These are phyloP conservation scores for Schwanniomyces sp. DNA, from an alignment of 805 yeast genomes.

Conservation along the genomic window DNA sequence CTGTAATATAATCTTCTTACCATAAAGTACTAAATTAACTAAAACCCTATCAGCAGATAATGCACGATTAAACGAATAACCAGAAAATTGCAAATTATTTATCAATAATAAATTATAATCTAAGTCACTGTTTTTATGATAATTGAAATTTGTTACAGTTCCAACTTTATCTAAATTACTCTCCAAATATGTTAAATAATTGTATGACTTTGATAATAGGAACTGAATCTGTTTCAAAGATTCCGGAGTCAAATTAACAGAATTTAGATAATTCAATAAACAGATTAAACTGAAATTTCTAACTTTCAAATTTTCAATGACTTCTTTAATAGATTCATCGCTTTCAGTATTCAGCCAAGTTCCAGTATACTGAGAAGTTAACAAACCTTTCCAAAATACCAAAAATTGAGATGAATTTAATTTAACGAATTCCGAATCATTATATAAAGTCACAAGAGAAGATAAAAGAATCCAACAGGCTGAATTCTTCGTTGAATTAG, in stretches of 20 bases:
- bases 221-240: conserved; percentile 41
- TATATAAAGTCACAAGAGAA: conserved; percentile 38
- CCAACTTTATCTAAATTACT: conserved; percentile 34
- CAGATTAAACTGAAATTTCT: conserved; percentile 40
- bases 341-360: conserved; percentile 14
- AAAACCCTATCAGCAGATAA: conserved; percentile 26
- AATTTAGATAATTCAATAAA: conserved; percentile 36
- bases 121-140: conserved; percentile 24
- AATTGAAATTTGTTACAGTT: conserved; percentile 30
- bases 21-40: conserved; percentile 32
- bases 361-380: conserved; percentile 41
- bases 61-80: conserved; percentile 16
- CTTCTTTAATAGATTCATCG: conserved; percentile 23
- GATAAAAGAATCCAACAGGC: conserved; percentile 44
- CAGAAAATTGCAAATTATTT: conserved; percentile 29
- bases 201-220: conserved; percentile 39
- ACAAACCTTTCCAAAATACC: conserved; percentile 44
- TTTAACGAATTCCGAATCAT: conserved; percentile 41
- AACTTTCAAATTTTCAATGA: conserved; percentile 33
- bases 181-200: conserved; percentile 40
- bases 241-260: conserved; percentile 40
- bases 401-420: conserved; percentile 44
- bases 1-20: conserved; percentile 37
- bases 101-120: conserved; percentile 27
- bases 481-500: conserved; percentile 23